A percentile compares a stretch with the other conserved stretches of the same genome.
Evolutionary conservation across 2,329 filamentous ascomycete genomes (phyloP).

Genomic region (Diaporthe sp.): DNA sequence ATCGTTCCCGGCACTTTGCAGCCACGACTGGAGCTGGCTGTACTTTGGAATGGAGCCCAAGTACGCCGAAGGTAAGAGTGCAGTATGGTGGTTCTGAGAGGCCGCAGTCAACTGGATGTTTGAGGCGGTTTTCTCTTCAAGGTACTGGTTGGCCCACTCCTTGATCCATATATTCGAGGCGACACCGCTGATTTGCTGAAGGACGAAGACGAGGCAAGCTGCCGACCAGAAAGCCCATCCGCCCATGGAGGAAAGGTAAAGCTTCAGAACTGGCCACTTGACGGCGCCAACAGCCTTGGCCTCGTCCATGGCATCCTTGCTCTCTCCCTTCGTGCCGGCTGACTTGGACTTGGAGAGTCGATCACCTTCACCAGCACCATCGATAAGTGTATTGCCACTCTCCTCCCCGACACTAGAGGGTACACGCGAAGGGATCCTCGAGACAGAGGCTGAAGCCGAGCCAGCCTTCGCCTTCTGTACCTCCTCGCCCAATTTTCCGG

Average conservation of each 20-base stretch:
- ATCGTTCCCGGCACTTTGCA: conserved; percentile 55
- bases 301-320: conserved; percentile 75
- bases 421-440: conserved; percentile 81
- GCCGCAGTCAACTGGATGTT: conserved; percentile 51
- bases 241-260: conserved; percentile 95
- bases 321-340: conserved; percentile 61
- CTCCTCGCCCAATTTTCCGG: conserved; percentile 92
- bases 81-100: conserved; percentile 52
- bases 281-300: conserved; percentile 88
- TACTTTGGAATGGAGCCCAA: conserved; percentile 57
- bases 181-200: conserved; percentile 88
- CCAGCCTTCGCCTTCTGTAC: conserved; percentile 78
- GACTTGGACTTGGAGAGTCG: conserved; percentile 61
- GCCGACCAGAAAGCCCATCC: conserved; percentile 94
- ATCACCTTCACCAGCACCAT: conserved; percentile 63
- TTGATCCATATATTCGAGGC: conserved; percentile 96
- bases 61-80: conserved; percentile 54
- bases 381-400: conserved; percentile 66
- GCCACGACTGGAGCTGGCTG: conserved; percentile 51
- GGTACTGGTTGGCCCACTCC: conserved; percentile 94
- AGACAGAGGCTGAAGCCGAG: conserved; percentile 79
- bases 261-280: conserved; percentile 85
- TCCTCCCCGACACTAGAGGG: conserved; percentile 81
- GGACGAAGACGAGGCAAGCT: conserved; percentile 79
- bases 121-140: conserved; percentile 55